Conservation (phyloP, 129 eudicot genomes). For the Erigeron canadensis region DNA sequence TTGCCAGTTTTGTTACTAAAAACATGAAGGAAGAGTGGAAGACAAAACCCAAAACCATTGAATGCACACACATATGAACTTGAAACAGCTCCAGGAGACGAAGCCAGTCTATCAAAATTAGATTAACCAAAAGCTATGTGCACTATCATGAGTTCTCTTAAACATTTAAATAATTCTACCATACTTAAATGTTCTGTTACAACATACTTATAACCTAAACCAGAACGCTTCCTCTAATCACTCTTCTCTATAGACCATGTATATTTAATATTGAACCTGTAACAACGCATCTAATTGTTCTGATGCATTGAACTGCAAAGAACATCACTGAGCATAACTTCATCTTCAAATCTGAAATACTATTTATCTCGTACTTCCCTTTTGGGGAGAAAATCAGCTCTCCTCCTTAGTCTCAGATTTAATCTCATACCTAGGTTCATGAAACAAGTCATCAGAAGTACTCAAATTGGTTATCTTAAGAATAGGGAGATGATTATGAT, state of each 20-base stretch:
- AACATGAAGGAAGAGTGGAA: no score
- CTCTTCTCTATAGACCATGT: slow-evolving; percentile 19
- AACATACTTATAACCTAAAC: background rate
- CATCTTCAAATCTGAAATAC: background rate
- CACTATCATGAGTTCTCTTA: background rate
- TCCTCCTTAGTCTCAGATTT: slow-evolving; percentile 63
- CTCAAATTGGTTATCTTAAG: background rate
- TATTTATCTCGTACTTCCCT: slow-evolving; percentile 76
- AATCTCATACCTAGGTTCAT: slow-evolving; percentile 57
- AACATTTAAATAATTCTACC: slow-evolving; percentile 7
- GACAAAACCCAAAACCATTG: background rate
- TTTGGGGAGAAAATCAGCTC: slow-evolving; percentile 78
- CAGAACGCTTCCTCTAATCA: background rate
- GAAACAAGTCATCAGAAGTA: slow-evolving; percentile 7
- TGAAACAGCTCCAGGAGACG: background rate
- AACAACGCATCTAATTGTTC: background rate
- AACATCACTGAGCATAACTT: background rate
- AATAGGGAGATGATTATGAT: background rate
- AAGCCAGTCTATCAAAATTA: background rate
- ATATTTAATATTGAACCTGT: slow-evolving; percentile 1
- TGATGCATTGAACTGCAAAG: background rate
- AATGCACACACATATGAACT: background rate
- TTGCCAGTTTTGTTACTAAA: slow-evolving; percentile 20
- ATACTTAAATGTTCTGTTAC: background rate
- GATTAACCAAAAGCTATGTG: background rate